phyloP scores from a whole-genome alignment of 371 early-diverging fungal genomes.

The Dichotomocladium elegans region DNA sequence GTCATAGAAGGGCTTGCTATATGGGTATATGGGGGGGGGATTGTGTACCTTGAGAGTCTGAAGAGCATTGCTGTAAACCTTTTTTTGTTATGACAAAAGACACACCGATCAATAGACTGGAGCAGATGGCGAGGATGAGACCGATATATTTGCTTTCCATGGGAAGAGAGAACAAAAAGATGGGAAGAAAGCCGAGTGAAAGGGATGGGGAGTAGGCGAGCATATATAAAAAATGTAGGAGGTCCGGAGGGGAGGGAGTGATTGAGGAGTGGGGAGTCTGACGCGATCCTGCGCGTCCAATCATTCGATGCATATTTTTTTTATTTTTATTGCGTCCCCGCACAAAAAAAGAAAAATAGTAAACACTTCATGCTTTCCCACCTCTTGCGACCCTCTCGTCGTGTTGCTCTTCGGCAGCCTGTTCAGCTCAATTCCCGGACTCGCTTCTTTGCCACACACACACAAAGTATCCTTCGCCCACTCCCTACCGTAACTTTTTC shows the following conservation, averaged over 20 bases:
- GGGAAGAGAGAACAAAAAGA: conserved; percentile 7
- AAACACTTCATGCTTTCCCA: not conserved
- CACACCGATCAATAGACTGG: conserved; percentile 76
- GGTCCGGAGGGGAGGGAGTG: not conserved
- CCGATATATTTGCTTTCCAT: conserved; percentile 80
- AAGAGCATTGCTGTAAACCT: conserved; percentile 40
- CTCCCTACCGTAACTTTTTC: not conserved
- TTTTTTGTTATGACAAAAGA: conserved; percentile 86
- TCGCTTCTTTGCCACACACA: not conserved
- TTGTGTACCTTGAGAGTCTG: conserved; percentile 6
- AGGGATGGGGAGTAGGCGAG: not conserved
- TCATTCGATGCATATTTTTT: not conserved
- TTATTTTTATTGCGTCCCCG: too few species aligned
- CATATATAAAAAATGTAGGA: not conserved
- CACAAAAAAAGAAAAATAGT: conserved; percentile 4
- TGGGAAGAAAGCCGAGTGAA: not conserved
- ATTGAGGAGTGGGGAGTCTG: not conserved
- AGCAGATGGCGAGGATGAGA: conserved; percentile 77
- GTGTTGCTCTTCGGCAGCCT: not conserved
- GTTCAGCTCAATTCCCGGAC: not conserved
- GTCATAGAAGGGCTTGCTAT: too few species aligned
- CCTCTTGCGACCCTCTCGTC: not conserved
- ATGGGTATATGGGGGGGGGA: not conserved
- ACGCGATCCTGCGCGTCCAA: not conserved
- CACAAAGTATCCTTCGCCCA: not conserved